phyloP scores from a whole-genome alignment of 2,329 filamentous ascomycete genomes.

The Eutypella sp. region DNA sequence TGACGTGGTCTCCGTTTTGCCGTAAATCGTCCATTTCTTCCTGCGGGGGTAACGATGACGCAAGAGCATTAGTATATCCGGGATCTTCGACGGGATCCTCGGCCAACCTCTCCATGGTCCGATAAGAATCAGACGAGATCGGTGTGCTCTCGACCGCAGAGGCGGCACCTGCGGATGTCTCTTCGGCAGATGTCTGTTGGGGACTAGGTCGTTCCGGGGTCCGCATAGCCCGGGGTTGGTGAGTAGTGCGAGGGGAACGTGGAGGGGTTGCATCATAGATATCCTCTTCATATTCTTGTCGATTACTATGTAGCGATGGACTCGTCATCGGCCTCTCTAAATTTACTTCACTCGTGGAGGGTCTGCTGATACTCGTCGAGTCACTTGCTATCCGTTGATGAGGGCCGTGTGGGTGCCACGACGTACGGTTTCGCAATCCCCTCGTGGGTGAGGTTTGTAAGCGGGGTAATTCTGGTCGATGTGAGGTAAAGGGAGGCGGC shows the following conservation, averaged over 20 bases:
- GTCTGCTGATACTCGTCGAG: conserved; percentile 4
- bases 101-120: conserved; percentile 9
- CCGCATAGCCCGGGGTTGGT: conserved; percentile 15
- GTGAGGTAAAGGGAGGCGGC: conserved; percentile 11
- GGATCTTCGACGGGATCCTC: conserved; percentile 11
- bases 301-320: conserved; percentile 9
- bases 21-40: conserved; percentile 3
- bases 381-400: conserved; percentile 9
- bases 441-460: conserved; percentile 20
- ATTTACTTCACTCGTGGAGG: conserved; percentile 2
- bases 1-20: conserved; percentile 5
- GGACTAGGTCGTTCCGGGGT: conserved; percentile 14
- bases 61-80: no score
- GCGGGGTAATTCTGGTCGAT: conserved; percentile 24
- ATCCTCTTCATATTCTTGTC: conserved; percentile 14
- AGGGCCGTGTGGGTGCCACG: conserved; percentile 13
- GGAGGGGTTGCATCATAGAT: conserved; percentile 25
- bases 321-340: conserved; percentile 11
- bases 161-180: conserved; percentile 18
- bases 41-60: conserved; percentile 9
- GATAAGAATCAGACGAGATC: conserved; percentile 17
- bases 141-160: no score
- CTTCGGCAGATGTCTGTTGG: conserved; percentile 17
- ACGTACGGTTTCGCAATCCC: conserved; percentile 13
- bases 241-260: conserved; percentile 16